Evolutionary conservation across 192 early-diverging fungal genomes (phyloP), one percentile per base, ranked within the genome.

Genomic region (Funneliformis mosseae): DNA sequence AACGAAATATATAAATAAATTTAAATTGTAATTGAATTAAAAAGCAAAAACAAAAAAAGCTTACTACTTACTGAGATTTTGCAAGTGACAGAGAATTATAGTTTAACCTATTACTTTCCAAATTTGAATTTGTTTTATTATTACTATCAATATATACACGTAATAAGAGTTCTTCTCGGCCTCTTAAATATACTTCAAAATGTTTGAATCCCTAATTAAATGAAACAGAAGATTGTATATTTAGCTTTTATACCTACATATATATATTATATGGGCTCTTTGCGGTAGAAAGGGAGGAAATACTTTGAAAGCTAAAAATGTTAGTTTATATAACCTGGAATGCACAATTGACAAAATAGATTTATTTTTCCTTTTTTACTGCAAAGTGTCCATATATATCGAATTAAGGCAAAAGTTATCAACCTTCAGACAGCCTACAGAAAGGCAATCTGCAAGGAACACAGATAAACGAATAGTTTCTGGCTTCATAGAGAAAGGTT

Each of bases 141-240:
- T 81, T 83, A 27, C 80, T 80, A 83, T 86, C 84, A 60, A 86
- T 89, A 81, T 84, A 89, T 39, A 93, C 88, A 11, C 91, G 87
- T 41, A 93, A 80, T 4, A 93, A 80, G 21, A 93, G 85, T 48
- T 93, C 92, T 81, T 93, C 92, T 39, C 92, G 83, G 63, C 92
- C 90, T 39, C 92, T 88, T 10, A 93, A 88, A 38, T 92, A 87
- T 33, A 91, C 82, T 23, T 91, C 89, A 85, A 92, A 91, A 62
- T 92, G 86, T 70, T 85, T 83, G 77, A 93, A 93, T 43, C 92
- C 92, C 91, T 93, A 45, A 21, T 39, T n/a, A n/a, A n/a, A n/a
- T n/a, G n/a, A n/a, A n/a, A n/a, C n/a, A n/a, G n/a, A n/a, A n/a
- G n/a, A n/a, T n/a, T n/a, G n/a, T n/a, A n/a, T n/a, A n/a, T n/a